Conservation (phyloP, 495 filamentous ascomycete species). For the Aspergillus carlsbadensis region DNA sequence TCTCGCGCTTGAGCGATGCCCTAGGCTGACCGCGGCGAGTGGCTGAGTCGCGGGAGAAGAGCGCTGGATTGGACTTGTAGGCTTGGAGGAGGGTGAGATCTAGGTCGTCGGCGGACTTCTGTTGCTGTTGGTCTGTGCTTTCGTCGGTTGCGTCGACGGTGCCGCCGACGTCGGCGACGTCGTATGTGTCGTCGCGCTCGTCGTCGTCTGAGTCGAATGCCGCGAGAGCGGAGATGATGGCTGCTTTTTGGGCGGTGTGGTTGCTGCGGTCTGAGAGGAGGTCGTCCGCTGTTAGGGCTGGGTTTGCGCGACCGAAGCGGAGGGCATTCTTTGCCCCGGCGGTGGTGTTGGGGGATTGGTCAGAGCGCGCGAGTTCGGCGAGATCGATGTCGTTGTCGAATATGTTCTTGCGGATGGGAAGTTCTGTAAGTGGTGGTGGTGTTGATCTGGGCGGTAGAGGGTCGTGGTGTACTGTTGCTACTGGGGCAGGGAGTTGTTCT, state of each 20-base stretch:
- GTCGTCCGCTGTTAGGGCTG: constrained; percentile 61
- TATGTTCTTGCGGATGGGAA: constrained; percentile 57
- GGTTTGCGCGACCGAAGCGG: constrained; percentile 72
- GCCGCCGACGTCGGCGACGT: constrained; percentile 85
- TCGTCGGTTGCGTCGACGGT: constrained; percentile 63
- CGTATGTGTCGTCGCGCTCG: constrained; percentile 97
- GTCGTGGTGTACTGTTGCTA: constrained; percentile 18
- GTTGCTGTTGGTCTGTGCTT: constrained; percentile 38
- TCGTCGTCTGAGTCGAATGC: constrained; percentile 94
- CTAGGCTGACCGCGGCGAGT: constrained; percentile 65
- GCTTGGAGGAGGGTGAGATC: constrained; percentile 62
- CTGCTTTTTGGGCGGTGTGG: constrained; percentile 70
- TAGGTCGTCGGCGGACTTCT: constrained; percentile 33
- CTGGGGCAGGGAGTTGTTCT: constrained; percentile 35
- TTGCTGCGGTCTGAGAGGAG: constrained; percentile 52
- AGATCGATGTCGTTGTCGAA: constrained; percentile 77
- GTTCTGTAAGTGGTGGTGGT: constrained; percentile 33
- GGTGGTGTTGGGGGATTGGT: not conserved
- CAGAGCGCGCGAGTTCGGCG: constrained; percentile 59
- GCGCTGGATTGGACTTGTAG: constrained; percentile 58
- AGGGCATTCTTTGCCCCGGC: constrained; percentile 52
- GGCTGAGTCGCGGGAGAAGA: constrained; percentile 67
- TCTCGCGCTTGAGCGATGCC: constrained; percentile 65
- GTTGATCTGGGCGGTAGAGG: constrained; percentile 42
- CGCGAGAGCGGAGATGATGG: constrained; percentile 87